A percentile compares a stretch with the other conserved stretches of the same genome.
These are phyloP conservation scores for Phytomonas sp. DNA, from an alignment of 208 protist genomes.

Conservation along the genomic window DNA sequence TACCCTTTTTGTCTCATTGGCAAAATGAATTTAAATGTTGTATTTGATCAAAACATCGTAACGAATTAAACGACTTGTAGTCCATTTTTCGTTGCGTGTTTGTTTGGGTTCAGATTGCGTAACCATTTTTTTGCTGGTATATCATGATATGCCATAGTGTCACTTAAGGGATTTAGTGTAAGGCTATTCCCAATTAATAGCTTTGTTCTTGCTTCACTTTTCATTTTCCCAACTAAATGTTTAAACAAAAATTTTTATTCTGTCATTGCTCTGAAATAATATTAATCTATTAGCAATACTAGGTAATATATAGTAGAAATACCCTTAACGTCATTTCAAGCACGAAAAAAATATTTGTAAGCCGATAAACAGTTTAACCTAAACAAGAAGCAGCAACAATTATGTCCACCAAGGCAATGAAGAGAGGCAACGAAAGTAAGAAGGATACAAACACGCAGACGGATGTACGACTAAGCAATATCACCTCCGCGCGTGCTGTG, in stretches of 20 bases:
- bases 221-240: neutral
- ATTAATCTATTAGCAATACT: neutral
- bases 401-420: slow-evolving; percentile 18
- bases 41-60: neutral
- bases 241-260: neutral
- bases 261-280: neutral
- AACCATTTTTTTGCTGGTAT: neutral
- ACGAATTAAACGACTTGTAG: neutral
- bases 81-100: neutral
- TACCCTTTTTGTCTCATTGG: neutral
- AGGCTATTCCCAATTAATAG: neutral
- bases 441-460: slow-evolving; percentile 87
- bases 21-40: neutral
- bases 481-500: slow-evolving; percentile 91
- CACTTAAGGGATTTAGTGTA: neutral
- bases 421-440: slow-evolving; percentile 65
- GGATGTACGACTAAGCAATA: slow-evolving; percentile 92
- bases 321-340: neutral
- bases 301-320: neutral
- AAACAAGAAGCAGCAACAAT: slow-evolving; percentile 12
- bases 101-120: neutral
- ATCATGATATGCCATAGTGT: neutral
- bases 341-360: neutral
- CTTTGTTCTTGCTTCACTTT: neutral
- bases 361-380: neutral